Conservation (phyloP, 805 yeast genomes). For the Kodamaea kaohsiungensis region DNA sequence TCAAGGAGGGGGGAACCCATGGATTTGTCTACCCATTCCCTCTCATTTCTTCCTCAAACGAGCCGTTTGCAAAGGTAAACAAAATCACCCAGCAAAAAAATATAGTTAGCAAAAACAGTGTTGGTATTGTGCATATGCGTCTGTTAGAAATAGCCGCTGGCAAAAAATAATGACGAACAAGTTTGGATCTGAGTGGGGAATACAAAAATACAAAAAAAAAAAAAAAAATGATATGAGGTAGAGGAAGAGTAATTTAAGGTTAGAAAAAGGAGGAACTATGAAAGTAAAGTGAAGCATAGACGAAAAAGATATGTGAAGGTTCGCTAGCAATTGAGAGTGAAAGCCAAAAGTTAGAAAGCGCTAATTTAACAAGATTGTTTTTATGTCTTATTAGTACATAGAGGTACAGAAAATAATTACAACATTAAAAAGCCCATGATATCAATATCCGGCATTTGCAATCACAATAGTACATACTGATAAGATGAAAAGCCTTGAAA, state of each 20-base stretch:
- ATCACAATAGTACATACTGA: neutral
- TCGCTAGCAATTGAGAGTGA: neutral
- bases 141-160: neutral
- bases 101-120: neutral
- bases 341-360: neutral
- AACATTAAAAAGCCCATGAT: neutral
- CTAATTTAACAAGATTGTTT: neutral
- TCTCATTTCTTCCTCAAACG: slow-evolving; percentile 3
- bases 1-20: no score
- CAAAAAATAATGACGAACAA: neutral
- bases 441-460: neutral
- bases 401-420: neutral
- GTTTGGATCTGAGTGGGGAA: neutral
- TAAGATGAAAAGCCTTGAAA: neutral
- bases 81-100: neutral
- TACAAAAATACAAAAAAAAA: neutral
- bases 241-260: no score
- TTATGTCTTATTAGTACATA: neutral
- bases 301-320: no score
- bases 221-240: no score
- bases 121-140: neutral
- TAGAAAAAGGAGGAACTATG: no score
- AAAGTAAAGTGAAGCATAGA: neutral
- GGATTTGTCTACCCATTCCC: neutral
- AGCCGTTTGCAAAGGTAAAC: slow-evolving; percentile 3